Percentiles rank a stretch among this genome's conserved stretches.
Conservation (phyloP, 2,329 filamentous ascomycete genomes). For the Coniella lustricola region DNA sequence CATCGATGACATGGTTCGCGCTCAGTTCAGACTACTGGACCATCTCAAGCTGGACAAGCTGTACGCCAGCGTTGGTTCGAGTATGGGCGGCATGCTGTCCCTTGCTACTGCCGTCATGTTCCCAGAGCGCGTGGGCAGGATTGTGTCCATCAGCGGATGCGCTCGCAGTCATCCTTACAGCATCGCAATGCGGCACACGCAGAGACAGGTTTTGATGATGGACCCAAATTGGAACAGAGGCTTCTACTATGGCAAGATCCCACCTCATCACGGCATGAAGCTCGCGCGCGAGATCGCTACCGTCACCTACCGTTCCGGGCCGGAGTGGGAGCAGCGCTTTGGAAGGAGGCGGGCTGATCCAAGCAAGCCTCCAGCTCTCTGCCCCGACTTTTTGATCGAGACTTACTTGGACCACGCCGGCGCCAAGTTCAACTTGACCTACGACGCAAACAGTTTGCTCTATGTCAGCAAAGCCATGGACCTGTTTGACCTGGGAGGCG, state of each 20-base stretch:
- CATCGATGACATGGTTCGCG: slow-evolving; percentile 94
- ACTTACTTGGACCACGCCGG: slow-evolving; percentile 97
- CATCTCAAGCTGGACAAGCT: slow-evolving; percentile 67
- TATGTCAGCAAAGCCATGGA: slow-evolving; percentile 99
- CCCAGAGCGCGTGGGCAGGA: slow-evolving; percentile 69
- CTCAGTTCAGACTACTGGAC: slow-evolving; percentile 86
- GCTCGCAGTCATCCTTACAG: slow-evolving; percentile 94
- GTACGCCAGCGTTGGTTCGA: slow-evolving; percentile 88
- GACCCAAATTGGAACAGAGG: slow-evolving; percentile 95
- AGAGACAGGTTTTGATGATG: slow-evolving; percentile 98
- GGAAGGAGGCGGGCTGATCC: slow-evolving; percentile 80
- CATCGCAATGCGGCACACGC: slow-evolving; percentile 96
- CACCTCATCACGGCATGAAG: slow-evolving; percentile 96
- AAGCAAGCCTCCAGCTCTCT: slow-evolving; percentile 82
- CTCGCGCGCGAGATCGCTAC: slow-evolving; percentile 95
- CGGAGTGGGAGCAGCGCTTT: slow-evolving; percentile 96
- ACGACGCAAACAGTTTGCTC: slow-evolving; percentile 89
- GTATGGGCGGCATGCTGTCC: slow-evolving; percentile 98
- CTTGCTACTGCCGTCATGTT: slow-evolving; percentile 81
- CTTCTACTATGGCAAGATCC: slow-evolving; percentile 83
- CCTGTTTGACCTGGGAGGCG: slow-evolving; percentile 79
- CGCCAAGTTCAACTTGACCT: slow-evolving; percentile 96
- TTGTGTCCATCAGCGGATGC: slow-evolving; percentile 89
- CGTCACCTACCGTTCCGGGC: slow-evolving; percentile 91
- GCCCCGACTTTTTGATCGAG: slow-evolving; percentile 94